These are phyloP conservation scores for Thelephora ganbajun DNA, from an alignment of 768 basidiomycete species.

Conservation along the genomic window DNA sequence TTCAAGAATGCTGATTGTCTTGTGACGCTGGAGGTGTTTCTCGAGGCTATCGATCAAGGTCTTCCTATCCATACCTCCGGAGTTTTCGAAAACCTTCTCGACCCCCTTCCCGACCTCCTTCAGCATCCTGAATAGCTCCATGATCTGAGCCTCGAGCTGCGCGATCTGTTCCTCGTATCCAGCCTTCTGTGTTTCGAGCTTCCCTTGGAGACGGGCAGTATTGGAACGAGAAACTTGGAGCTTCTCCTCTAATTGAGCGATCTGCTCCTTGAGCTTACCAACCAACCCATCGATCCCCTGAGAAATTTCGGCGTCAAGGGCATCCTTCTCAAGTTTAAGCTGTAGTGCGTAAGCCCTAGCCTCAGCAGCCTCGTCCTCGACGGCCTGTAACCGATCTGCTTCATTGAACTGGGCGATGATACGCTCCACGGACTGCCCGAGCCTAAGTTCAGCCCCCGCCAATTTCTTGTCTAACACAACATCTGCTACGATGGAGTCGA, in stretches of 20 bases:
- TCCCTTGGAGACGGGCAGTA: conserved; percentile 58
- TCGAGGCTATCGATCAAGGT: conserved; percentile 69
- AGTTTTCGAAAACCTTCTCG: conserved; percentile 51
- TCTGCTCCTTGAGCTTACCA: conserved; percentile 62
- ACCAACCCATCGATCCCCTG: conserved; percentile 76
- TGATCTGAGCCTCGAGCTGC: conserved; percentile 83
- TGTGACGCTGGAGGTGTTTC: conserved; percentile 68
- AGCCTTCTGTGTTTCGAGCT: conserved; percentile 61
- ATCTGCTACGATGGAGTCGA: conserved; percentile 81
- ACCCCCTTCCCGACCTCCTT: conserved; percentile 71
- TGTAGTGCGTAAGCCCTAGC: conserved; percentile 49
- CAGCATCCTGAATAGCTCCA: conserved; percentile 90
- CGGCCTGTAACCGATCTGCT: conserved; percentile 66
- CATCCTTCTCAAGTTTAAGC: conserved; percentile 71
- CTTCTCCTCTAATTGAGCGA: conserved; percentile 61
- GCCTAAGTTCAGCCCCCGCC: conserved; percentile 66
- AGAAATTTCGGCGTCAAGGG: conserved; percentile 67
- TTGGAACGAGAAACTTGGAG: conserved; percentile 68
- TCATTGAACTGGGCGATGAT: conserved; percentile 86
- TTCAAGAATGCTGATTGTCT: conserved; percentile 78
- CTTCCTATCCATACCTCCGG: conserved; percentile 61
- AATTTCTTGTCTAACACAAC: conserved; percentile 89
- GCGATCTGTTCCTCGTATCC: conserved; percentile 78
- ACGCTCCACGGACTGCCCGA: conserved; percentile 82
- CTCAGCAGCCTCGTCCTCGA: conserved; percentile 63